Percentiles rank a stretch among this genome's conserved stretches.
phyloP scores from a whole-genome alignment of 2,329 filamentous ascomycete species.

The Fusarium sp. region DNA sequence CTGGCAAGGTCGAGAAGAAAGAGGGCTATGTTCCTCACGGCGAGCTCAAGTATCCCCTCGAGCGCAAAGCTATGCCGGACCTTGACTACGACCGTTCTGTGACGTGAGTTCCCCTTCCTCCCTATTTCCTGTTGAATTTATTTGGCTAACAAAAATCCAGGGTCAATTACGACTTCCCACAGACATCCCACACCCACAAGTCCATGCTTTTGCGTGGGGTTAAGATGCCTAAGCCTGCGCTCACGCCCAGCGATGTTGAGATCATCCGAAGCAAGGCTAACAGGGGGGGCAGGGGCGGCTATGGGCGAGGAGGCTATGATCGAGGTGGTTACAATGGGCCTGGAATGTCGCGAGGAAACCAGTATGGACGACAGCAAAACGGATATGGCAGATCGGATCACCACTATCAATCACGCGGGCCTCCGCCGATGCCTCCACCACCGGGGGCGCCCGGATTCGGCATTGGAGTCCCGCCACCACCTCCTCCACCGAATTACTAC shows the following conservation, averaged over 20 bases:
- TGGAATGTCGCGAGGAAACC: slow-evolving; percentile 36
- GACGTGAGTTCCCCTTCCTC: slow-evolving; percentile 66
- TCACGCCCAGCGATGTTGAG: slow-evolving; percentile 82
- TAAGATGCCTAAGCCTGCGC: slow-evolving; percentile 75
- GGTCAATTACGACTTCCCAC: slow-evolving; percentile 87
- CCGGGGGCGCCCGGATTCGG: slow-evolving; percentile 50
- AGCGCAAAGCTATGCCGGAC: slow-evolving; percentile 76
- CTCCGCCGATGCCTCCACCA: slow-evolving; percentile 45
- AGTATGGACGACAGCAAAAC: slow-evolving; percentile 36
- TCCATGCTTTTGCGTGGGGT: slow-evolving; percentile 93
- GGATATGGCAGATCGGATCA: slow-evolving; percentile 35
- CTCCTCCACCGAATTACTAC: slow-evolving; percentile 43
- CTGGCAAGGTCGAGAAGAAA: slow-evolving; percentile 85
- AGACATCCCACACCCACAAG: slow-evolving; percentile 80
- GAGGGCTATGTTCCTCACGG: slow-evolving; percentile 87
- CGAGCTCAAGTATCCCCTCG: slow-evolving; percentile 81
- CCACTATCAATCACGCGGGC: slow-evolving; percentile 21
- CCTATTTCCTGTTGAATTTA: background rate
- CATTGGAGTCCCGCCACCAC: slow-evolving; percentile 50
- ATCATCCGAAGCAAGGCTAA: slow-evolving; percentile 74
- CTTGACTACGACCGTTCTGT: slow-evolving; percentile 89
- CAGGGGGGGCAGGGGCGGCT: slow-evolving; percentile 54
- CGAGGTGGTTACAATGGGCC: slow-evolving; percentile 47
- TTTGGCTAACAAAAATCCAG: slow-evolving; percentile 59
- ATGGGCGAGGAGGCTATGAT: slow-evolving; percentile 44